Evolutionary conservation across 495 filamentous ascomycete genomes (phyloP), one percentile per base, ranked within the genome.

Genomic region (Talaromyces wortmannii): DNA sequence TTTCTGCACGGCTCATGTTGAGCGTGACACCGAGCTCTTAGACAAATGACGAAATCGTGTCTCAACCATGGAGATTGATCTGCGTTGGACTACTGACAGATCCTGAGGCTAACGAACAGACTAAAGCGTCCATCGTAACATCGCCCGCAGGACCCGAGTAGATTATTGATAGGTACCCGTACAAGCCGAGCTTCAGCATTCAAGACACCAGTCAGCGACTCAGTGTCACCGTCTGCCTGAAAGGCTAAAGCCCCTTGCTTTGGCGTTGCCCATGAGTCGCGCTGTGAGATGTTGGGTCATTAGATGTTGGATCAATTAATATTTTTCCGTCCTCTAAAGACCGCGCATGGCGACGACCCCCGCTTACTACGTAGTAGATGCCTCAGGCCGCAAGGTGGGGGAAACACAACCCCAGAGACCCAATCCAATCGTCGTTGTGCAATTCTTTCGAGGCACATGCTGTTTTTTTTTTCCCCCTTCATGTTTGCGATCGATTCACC

Each of bases 371-470:
- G 32, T 31, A 31, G 7, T 49, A n/a, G 10, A 33, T 8, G 53
- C 53, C 53, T 55, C 44, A 55, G 53, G 53, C 53, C 44, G 32
- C 31, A 48, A 55, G 48, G 53, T 55, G 53, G 53, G 53, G 53
- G 36, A 18, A 5, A 6, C 31, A 1, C 7, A 36, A 36, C 30
- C 29, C 23, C 18, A 7, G 7, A 23, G 46, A 30, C 11, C 46
- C 46, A 45, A 53, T n/a, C 32, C 40, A 53, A 23, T 23, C 23
- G 23, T 23, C 1, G 23, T 23, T 23, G 23, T 4, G 23, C 23
- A 23, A 23, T 23, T 23, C 36, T 40, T 40, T 13, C 36, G 13
- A 40, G 8, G 36, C 36, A 40, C 36, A 40, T 40, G 36, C 36
- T 40, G 36, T 13, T 40, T 10, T 8, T 40, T n/a, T n/a, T n/a